Conservation (phyloP, 345 rosid species). For the Angophora floribunda region DNA sequence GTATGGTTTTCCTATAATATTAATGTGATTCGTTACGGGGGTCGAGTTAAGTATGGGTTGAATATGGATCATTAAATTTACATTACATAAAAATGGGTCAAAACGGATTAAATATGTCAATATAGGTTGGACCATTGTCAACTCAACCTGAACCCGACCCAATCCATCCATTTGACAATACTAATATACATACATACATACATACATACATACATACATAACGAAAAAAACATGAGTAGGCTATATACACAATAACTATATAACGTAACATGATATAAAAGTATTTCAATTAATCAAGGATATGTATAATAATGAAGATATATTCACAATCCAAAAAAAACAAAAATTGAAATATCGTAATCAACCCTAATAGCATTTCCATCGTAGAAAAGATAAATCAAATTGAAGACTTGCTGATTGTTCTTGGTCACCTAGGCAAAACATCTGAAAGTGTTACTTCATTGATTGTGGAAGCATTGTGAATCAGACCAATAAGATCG, state of each 20-base stretch:
- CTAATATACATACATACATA: too few relatives aligned
- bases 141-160: too few relatives aligned
- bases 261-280: not conserved
- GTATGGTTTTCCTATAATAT: too few relatives aligned
- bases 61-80: too few relatives aligned
- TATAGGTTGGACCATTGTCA: too few relatives aligned
- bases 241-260: not conserved
- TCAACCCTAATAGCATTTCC: not conserved
- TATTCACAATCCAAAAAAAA: not conserved
- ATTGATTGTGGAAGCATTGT: not conserved
- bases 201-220: too few relatives aligned
- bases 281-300: not conserved
- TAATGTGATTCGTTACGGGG: too few relatives aligned
- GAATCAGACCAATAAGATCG: not conserved
- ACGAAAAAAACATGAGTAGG: not conserved
- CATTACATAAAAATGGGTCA: too few relatives aligned
- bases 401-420: not conserved
- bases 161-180: too few relatives aligned
- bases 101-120: too few relatives aligned
- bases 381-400: not conserved
- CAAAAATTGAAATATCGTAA: not conserved
- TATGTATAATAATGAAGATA: not conserved
- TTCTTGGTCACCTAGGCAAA: not conserved
- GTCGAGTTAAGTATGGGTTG: too few relatives aligned
- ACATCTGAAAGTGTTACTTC: not conserved